These are phyloP conservation scores for Dictyostelium firmibasis DNA, from an alignment of 78 protist species.

Conservation along the genomic window DNA sequence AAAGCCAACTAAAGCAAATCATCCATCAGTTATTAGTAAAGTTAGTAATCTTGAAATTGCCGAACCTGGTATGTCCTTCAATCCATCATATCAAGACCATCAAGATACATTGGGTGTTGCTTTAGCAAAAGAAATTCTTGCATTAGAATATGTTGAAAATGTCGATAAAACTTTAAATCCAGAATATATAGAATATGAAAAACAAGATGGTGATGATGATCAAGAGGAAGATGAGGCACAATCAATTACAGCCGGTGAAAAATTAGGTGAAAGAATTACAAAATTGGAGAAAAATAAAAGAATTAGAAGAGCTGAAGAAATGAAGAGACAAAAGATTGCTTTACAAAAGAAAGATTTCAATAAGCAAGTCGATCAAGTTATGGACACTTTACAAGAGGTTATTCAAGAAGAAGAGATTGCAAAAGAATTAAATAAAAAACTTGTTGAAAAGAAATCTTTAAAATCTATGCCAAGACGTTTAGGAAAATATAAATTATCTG, in stretches of 20 bases:
- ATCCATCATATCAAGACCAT: conserved; percentile 31
- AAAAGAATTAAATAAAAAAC: background rate
- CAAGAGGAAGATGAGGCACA: background rate
- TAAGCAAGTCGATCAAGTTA: conserved; percentile 7
- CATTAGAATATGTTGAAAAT: background rate
- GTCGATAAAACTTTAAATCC: background rate
- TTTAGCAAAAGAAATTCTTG: background rate
- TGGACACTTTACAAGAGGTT: background rate
- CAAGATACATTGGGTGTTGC: conserved; percentile 11
- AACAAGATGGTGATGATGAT: background rate
- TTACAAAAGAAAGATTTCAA: background rate
- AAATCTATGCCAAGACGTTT: background rate
- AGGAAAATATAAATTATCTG: background rate
- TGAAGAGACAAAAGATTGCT: background rate
- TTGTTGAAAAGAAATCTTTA: background rate
- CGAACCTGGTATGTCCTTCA: conserved; percentile 60
- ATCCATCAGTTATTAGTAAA: background rate
- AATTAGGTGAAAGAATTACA: conserved; percentile 1
- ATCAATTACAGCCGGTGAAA: background rate
- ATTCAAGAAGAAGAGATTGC: background rate
- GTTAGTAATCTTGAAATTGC: conserved; percentile 1
- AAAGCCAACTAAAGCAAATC: background rate
- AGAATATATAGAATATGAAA: background rate
- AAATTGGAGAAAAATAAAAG: conserved; percentile 9
- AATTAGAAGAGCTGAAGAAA: conserved; percentile 31